phyloP scores from a whole-genome alignment of 225 moss, liverwort and hornwort genomes.

The Sphagnum tenellum region DNA sequence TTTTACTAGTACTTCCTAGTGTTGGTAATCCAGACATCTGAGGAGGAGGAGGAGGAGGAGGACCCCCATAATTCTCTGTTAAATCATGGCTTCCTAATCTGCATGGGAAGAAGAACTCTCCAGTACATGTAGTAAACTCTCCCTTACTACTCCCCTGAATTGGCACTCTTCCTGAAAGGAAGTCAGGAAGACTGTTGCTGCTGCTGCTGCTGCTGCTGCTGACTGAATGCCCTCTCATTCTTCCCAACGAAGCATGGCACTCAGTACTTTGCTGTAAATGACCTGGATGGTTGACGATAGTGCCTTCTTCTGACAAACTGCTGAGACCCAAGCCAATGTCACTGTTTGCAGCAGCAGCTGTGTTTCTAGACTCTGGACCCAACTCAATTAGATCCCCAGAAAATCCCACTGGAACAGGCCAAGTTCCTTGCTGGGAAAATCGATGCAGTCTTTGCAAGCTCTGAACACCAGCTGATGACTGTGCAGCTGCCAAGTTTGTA shows the following conservation, averaged over 20 bases:
- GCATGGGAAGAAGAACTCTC: constrained; percentile 29
- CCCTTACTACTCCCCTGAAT: constrained; percentile 15
- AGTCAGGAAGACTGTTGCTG: constrained; percentile 7
- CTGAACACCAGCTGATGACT: constrained; percentile 41
- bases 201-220: constrained; percentile 5
- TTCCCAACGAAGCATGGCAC: constrained; percentile 21
- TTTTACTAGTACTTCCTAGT: constrained; percentile 8
- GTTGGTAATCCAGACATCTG: constrained; percentile 39
- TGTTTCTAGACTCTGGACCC: constrained; percentile 36
- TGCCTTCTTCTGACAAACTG: constrained; percentile 52
- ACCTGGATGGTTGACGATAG: constrained; percentile 26
- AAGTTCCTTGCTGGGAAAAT: constrained; percentile 36
- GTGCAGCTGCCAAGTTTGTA: constrained; percentile 43
- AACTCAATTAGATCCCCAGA: constrained; percentile 33
- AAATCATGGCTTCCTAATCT: constrained; percentile 20
- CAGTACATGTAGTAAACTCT: neutral
- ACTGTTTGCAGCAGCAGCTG: constrained; percentile 29
- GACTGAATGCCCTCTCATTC: constrained; percentile 17
- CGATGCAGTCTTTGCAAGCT: constrained; percentile 48
- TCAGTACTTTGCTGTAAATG: constrained; percentile 32
- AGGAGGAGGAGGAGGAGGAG: constrained; percentile 19
- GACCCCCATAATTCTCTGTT: constrained; percentile 18
- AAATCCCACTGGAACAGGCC: constrained; percentile 44
- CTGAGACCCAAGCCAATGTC: constrained; percentile 58
- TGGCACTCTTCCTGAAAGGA: constrained; percentile 31